Conservation (phyloP, 306 rosid species). For the Begonia loranthoides region DNA sequence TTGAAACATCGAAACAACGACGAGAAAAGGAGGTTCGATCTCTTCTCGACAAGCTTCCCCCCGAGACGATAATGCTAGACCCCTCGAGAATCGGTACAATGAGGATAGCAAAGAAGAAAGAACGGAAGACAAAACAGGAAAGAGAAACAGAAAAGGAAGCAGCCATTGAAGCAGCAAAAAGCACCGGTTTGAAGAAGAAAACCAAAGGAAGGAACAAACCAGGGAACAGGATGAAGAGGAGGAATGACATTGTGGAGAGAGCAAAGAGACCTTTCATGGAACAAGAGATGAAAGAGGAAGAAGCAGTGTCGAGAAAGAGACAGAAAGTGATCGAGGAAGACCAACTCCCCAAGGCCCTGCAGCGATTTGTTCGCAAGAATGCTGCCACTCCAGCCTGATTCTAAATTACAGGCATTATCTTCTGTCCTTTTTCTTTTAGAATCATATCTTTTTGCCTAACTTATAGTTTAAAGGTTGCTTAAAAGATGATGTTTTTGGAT, state of each 20-base stretch:
- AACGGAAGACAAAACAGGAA: conserved; percentile 31
- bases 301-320: neutral
- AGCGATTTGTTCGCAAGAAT: neutral
- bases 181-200: conserved; percentile 48
- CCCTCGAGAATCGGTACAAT: conserved; percentile 69
- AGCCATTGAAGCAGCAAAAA: conserved; percentile 50
- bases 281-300: conserved; percentile 19
- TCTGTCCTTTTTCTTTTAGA: too few species aligned
- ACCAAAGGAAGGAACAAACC: conserved; percentile 84
- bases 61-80: conserved; percentile 65
- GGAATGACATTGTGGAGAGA: conserved; percentile 34
- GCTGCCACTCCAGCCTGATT: neutral
- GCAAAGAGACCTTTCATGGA: conserved; percentile 72
- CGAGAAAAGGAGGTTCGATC: conserved; percentile 69
- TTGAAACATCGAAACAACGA: conserved; percentile 69
- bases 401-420: too few species aligned
- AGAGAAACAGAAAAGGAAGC: conserved; percentile 57
- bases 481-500: too few species aligned
- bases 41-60: conserved; percentile 71
- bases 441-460: too few species aligned
- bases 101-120: conserved; percentile 24
- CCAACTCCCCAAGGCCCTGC: neutral
- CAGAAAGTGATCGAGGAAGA: neutral
- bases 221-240: conserved; percentile 46
- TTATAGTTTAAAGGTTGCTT: too few species aligned